phyloP scores from a whole-genome alignment of 805 yeast genomes.

The Saccharomycopsis selenospora region DNA sequence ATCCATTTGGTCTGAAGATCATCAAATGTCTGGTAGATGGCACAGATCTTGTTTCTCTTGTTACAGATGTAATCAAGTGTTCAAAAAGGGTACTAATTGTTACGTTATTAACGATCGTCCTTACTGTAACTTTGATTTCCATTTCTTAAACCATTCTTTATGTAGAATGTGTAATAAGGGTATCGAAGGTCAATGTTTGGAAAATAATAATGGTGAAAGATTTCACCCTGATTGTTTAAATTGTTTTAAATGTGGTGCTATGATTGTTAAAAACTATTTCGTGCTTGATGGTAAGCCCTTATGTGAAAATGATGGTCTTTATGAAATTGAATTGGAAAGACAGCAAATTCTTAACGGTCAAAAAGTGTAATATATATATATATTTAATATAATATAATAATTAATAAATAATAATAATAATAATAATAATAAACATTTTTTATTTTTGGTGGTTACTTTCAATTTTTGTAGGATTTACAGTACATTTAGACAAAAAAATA shows the following conservation, averaged over 20 bases:
- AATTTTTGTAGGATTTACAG: too few species aligned
- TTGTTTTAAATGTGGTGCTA: constrained; percentile 52
- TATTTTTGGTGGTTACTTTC: too few species aligned
- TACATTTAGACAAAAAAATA: too few species aligned
- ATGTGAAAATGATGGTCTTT: constrained; percentile 38
- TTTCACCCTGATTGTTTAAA: constrained; percentile 71
- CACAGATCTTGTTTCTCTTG: constrained; percentile 84
- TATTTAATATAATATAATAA: too few species aligned
- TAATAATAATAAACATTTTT: too few species aligned
- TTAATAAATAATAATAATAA: too few species aligned
- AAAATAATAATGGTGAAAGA: constrained; percentile 59
- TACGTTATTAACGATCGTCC: constrained; percentile 78
- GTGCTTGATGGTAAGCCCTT: constrained; percentile 40
- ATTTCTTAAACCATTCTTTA: constrained; percentile 62
- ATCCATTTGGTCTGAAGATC: constrained; percentile 64
- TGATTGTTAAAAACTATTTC: constrained; percentile 49
- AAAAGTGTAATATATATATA: too few species aligned
- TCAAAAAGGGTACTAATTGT: constrained; percentile 55
- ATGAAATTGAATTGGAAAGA: constrained; percentile 18
- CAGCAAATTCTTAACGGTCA: neutral
- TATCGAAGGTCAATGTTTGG: constrained; percentile 87
- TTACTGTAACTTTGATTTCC: constrained; percentile 62
- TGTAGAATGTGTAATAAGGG: constrained; percentile 68
- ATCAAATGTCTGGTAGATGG: constrained; percentile 87
- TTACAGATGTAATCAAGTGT: constrained; percentile 48